Evolutionary conservation across 2,329 filamentous ascomycete species (phyloP), one percentile per base, ranked within the genome.

Genomic region (Penicillium thymicola): DNA sequence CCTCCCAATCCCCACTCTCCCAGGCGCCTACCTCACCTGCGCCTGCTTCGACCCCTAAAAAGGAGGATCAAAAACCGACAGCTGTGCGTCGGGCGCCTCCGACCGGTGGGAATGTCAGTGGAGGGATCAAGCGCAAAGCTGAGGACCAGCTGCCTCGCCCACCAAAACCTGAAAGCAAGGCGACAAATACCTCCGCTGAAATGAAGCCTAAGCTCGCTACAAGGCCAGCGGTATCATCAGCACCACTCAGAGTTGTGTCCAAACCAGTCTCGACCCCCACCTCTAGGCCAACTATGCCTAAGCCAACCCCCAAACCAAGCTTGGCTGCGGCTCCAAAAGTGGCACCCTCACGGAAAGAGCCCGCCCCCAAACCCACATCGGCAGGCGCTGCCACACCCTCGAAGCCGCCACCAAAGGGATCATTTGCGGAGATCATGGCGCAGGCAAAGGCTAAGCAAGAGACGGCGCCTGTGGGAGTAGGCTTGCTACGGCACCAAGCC

Each of bases 391-490:
- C 58, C 16, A 55, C 60, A 18, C 69, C 68, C 11, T 68, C 71
- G 25, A 78, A 77, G 52, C 72, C 80, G 5, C 80, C 81, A 6
- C 82, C 82, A 57, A 82, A 81, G 64, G 82, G 82, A 28, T 83
- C 81, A 1, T 88, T 81, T 69, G 80, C 83, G 42, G 83, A 84
- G 48, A 77, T 86, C 42, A 78, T 87, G 71, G 78, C 78, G 55
- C 78, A 80, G 63, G 85, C 85, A 43, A 82, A 85, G 67, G 81
- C 80, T 47, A 77, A 78, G 54, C 78, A 76, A 65, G 73, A 79
- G 49, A 75, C 77, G 60, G 76, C 76, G 14, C 72, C 77, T 25
- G 70, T 76, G 37, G 64, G 72, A 53, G 70, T 81, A 37, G 82
- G 82, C 38, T 75, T 79, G 43, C 80, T 85, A 68, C 84, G 82